These are phyloP conservation scores for Claviceps maximensis DNA, from an alignment of 2,329 filamentous ascomycete genomes.

Conservation along the genomic window DNA sequence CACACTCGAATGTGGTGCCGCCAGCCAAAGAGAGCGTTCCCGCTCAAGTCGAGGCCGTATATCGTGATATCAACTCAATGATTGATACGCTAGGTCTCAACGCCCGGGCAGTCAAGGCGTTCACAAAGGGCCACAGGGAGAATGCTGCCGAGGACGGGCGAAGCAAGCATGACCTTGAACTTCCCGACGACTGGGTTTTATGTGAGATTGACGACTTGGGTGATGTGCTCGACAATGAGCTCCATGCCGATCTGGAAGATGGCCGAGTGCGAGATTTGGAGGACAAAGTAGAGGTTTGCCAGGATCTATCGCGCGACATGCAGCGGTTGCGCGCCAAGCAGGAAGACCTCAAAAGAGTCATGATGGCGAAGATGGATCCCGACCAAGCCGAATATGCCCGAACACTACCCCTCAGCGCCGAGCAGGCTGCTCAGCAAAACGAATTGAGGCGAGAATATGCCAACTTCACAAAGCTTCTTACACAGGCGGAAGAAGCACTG, in stretches of 20 bases:
- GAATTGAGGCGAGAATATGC: constrained; percentile 68
- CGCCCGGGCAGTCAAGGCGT: constrained; percentile 49
- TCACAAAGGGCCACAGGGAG: constrained; percentile 54
- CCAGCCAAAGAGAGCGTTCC: constrained; percentile 44
- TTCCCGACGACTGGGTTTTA: constrained; percentile 57
- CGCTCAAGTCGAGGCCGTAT: constrained; percentile 52
- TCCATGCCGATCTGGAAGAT: constrained; percentile 51
- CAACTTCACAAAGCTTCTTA: constrained; percentile 58
- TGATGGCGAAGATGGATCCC: constrained; percentile 56
- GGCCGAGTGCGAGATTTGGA: constrained; percentile 56
- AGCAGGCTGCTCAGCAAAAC: constrained; percentile 72
- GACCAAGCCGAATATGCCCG: constrained; percentile 50
- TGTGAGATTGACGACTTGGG: constrained; percentile 61
- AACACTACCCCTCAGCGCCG: constrained; percentile 65
- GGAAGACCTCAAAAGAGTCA: constrained; percentile 64
- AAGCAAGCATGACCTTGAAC: constrained; percentile 54
- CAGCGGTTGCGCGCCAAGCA: constrained; percentile 60
- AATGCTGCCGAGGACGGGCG: constrained; percentile 39
- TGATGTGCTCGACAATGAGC: constrained; percentile 46
- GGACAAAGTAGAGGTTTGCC: constrained; percentile 54
- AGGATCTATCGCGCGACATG: constrained; percentile 56
- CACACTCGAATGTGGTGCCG: constrained; percentile 40
- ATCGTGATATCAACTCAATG: constrained; percentile 83
- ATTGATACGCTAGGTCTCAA: constrained; percentile 86
- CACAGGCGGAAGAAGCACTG: constrained; percentile 67